Evolutionary conservation across 352 stramenopile genomes (phyloP).

Genomic region (Phytophthora constricta): DNA sequence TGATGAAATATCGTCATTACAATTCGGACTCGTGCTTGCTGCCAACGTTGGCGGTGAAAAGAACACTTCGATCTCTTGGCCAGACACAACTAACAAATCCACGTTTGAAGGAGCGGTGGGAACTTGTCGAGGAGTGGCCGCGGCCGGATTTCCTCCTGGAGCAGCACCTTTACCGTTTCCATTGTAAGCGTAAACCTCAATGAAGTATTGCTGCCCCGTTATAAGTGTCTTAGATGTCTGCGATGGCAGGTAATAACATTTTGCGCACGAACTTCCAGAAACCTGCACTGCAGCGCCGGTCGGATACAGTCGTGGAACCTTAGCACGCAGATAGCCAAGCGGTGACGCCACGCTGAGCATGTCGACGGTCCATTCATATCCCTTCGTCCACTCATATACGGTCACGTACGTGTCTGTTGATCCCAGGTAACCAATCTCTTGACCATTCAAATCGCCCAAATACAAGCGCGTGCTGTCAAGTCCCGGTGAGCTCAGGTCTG

Average conservation of each 20-base stretch:
- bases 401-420: constrained; percentile 42
- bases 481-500: constrained; percentile 47
- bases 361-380: constrained; percentile 67
- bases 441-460: constrained; percentile 65
- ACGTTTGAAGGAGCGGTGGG: constrained; percentile 90
- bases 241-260: constrained; percentile 75
- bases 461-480: constrained; percentile 53
- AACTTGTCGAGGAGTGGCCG: constrained; percentile 80
- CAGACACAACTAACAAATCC: constrained; percentile 87
- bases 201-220: constrained; percentile 72
- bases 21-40: constrained; percentile 62
- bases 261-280: constrained; percentile 49
- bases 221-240: constrained; percentile 60
- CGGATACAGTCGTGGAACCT: constrained; percentile 63
- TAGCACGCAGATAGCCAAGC: constrained; percentile 54
- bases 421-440: constrained; percentile 62
- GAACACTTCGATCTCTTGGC: constrained; percentile 87
- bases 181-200: constrained; percentile 84
- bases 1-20: constrained; percentile 87
- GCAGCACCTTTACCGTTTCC: constrained; percentile 66
- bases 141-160: constrained; percentile 35
- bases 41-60: constrained; percentile 83
- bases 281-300: constrained; percentile 49
- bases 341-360: constrained; percentile 55
- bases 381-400: constrained; percentile 78